These are phyloP conservation scores for Diaporthe amygdali DNA, from an alignment of 2,329 filamentous ascomycete species.

Conservation along the genomic window DNA sequence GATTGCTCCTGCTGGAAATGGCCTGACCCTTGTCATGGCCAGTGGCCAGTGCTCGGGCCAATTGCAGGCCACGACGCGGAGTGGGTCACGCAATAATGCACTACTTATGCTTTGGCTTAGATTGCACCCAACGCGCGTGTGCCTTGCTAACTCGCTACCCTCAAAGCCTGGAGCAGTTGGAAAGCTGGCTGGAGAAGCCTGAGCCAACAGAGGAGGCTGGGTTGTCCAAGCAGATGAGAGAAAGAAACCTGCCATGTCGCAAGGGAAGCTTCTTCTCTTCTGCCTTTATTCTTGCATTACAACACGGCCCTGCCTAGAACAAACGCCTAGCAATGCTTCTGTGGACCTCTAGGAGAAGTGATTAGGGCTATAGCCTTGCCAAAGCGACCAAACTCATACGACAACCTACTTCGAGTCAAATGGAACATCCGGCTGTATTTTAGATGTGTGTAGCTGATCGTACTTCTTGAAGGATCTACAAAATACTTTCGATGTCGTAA, in stretches of 20 bases:
- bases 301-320: background rate
- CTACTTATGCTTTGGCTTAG: background rate
- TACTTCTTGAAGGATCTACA: too few species aligned
- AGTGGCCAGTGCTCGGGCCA: slow-evolving; percentile 15
- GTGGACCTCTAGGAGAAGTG: background rate
- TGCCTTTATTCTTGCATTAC: background rate
- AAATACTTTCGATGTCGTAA: background rate
- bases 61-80: background rate
- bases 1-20: slow-evolving; percentile 19
- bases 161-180: background rate
- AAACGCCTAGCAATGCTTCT: background rate
- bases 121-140: rapidly evolving
- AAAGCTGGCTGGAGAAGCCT: background rate
- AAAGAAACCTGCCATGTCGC: background rate
- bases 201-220: background rate
- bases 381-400: background rate
- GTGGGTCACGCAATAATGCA: background rate
- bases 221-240: background rate
- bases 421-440: background rate
- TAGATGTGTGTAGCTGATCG: background rate
- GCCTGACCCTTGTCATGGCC: slow-evolving; percentile 1
- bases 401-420: background rate
- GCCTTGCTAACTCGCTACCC: background rate
- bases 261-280: background rate
- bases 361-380: background rate